A percentile compares a stretch with the other conserved stretches of the same genome.
These are phyloP conservation scores for Pistacia integerrima DNA, from an alignment of 345 rosid genomes.

Conservation along the genomic window DNA sequence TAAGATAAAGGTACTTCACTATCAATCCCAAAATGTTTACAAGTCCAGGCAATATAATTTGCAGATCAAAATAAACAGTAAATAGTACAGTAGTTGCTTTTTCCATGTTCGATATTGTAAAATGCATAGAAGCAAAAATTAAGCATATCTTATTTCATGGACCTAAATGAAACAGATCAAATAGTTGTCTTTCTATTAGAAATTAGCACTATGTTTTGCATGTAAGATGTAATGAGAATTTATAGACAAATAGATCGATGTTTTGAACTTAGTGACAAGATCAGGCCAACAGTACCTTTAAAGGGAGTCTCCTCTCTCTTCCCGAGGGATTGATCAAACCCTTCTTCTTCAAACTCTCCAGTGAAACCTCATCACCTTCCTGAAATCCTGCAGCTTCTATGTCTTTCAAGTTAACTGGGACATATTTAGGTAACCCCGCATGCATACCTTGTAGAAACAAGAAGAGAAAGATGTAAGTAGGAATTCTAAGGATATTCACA, in stretches of 20 bases:
- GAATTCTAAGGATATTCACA: background rate
- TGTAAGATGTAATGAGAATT: background rate
- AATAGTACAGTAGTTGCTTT: background rate
- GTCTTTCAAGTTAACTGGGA: constrained; percentile 82
- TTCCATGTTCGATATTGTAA: background rate
- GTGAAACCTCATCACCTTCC: constrained; percentile 88
- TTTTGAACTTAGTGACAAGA: background rate
- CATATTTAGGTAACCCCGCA: constrained; percentile 74
- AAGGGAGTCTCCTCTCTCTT: constrained; percentile 88
- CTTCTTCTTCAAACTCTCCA: constrained; percentile 71
- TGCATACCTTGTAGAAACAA: constrained; percentile 67
- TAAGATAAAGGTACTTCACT: background rate
- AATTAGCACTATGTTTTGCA: background rate
- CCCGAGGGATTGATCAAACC: constrained; percentile 94
- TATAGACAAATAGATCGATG: background rate
- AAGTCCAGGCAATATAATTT: background rate
- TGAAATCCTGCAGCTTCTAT: constrained; percentile 76
- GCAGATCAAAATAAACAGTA: background rate
- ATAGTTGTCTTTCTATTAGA: background rate
- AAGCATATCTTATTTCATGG: background rate
- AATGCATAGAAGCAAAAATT: background rate
- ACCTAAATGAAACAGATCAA: background rate
- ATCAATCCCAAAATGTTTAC: background rate
- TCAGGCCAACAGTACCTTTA: constrained; percentile 57
- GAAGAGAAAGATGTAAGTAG: constrained; percentile 12